Base-by-base conservation (phyloP, 495 filamentous ascomycete genomes). In the Trichocladium antarcticum region DNA sequence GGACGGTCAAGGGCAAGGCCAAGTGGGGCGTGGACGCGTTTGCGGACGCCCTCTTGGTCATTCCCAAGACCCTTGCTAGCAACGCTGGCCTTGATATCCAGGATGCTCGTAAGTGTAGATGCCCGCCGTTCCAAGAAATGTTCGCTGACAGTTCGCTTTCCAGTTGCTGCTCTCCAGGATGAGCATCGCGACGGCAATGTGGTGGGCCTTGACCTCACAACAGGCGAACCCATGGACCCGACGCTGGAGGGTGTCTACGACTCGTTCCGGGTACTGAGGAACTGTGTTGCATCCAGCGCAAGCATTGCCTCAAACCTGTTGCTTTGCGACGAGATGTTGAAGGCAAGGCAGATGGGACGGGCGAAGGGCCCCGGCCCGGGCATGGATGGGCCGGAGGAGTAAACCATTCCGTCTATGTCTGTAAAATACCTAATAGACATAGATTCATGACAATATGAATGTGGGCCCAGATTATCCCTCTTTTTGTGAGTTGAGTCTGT, bases 21-120 rank as follows among this genome's bases (percentile, higher is more conserved):
- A 95, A 93, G 69, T 95, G 78, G 72, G 92, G 93, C 57, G 89
- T 97, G 6, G 78, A 79, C 49, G 93, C 92, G 8, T 98, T 97
- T 64, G 87, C 92, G 2, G 92, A 97, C 68, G 89, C 92, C 19
- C 75, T 98, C 36, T 66, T 96, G 50, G 72, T 97, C 50, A 97
- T 98, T 54, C 92, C 92, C 39, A 98, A 98, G 76, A 97, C 89
- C 14, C 77, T 98, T 32, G 92, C 92, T 12, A 89, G 90, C 57
- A 98, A 98, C 62, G 84, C 87, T 37, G 92, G 93, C 48, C 89
- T 94, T 58, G 92, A 98, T 64, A 84, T 98, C 48, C 93, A 97
- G 68, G 92, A 98, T 66, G 78, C 85, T 44, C 67, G 85, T 89
- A 76, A 72, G 83, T 78, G 31, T 11, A 32, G 2, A 11, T 6